A percentile compares a stretch with the other conserved stretches of the same genome.
Evolutionary conservation across 257 asterid species (phyloP).

Genomic region (Cinchona pubescens): DNA sequence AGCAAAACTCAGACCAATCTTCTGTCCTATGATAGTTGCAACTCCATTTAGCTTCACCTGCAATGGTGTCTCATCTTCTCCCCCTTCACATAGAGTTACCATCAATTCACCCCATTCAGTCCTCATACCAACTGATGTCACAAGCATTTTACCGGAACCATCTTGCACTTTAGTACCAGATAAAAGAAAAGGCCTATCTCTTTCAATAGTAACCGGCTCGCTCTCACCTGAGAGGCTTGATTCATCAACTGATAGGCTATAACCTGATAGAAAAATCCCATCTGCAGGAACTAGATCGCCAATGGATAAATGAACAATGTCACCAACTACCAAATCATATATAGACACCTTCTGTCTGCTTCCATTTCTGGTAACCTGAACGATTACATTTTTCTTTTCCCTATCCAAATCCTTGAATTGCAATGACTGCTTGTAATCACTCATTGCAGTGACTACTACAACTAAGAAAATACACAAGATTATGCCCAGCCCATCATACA

Average conservation of each 20-base stretch:
- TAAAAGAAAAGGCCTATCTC: conserved; percentile 73
- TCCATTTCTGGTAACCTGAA: conserved; percentile 82
- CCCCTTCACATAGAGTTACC: conserved; percentile 90
- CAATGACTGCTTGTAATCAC: conserved; percentile 95
- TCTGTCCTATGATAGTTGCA: conserved; percentile 89
- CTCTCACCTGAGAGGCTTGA: conserved; percentile 96
- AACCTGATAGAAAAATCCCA: conserved; percentile 76
- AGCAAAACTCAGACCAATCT: conserved; percentile 76
- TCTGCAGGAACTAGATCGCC: conserved; percentile 94
- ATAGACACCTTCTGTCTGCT: conserved; percentile 74
- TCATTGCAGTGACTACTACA: conserved; percentile 84
- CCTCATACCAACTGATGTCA: conserved; percentile 96
- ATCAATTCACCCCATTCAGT: conserved; percentile 98
- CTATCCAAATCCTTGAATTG: conserved; percentile 89
- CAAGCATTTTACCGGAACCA: conserved; percentile 89
- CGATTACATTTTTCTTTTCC: conserved; percentile 87
- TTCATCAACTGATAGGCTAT: conserved; percentile 78
- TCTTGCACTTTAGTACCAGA: conserved; percentile 91
- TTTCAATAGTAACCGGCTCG: conserved; percentile 59
- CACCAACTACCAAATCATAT: conserved; percentile 89
- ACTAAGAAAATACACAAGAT: conserved; percentile 78
- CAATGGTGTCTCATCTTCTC: conserved; percentile 96
- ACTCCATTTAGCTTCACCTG: conserved; percentile 98
- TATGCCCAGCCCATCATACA: conserved; percentile 88
- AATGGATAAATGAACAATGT: conserved; percentile 60